phyloP scores from a whole-genome alignment of 2,329 filamentous ascomycete species.

The Aspergillus sp. region DNA sequence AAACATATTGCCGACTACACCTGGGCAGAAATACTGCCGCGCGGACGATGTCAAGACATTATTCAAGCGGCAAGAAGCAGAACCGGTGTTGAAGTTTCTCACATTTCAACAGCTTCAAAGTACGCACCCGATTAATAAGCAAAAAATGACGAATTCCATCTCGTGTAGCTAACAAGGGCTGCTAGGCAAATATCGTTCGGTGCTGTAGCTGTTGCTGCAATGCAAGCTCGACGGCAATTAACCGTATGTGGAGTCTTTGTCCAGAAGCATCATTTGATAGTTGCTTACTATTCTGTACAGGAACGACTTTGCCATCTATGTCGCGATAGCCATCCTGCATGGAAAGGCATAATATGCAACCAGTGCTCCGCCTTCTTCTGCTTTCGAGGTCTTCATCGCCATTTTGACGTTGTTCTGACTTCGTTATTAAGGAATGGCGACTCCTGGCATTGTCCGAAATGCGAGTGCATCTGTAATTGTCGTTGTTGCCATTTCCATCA shows the following conservation, averaged over 20 bases:
- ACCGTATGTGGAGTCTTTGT: slow-evolving; percentile 15
- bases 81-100: background rate
- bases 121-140: background rate
- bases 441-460: slow-evolving; percentile 36
- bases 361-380: slow-evolving; percentile 38
- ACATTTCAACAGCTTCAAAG: background rate
- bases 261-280: slow-evolving; percentile 7
- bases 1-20: slow-evolving; percentile 32
- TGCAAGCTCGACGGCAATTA: slow-evolving; percentile 24
- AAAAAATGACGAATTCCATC: background rate
- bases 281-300: slow-evolving; percentile 15
- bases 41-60: slow-evolving; percentile 27
- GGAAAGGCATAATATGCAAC: slow-evolving; percentile 35
- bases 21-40: slow-evolving; percentile 34
- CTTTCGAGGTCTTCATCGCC: slow-evolving; percentile 36
- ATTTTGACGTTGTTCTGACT: slow-evolving; percentile 35
- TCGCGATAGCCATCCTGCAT: slow-evolving; percentile 34
- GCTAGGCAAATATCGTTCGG: slow-evolving; percentile 17
- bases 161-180: background rate
- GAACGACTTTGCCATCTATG: slow-evolving; percentile 37
- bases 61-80: slow-evolving; percentile 4
- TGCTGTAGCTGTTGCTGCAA: slow-evolving; percentile 24
- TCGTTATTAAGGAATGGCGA: slow-evolving; percentile 30
- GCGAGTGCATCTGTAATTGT: slow-evolving; percentile 35
- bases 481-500: slow-evolving; percentile 36